A percentile compares a stretch with the other conserved stretches of the same genome.
Evolutionary conservation across 2,329 filamentous ascomycete genomes (phyloP).

Genomic region (Thermochaetoides dissita): DNA sequence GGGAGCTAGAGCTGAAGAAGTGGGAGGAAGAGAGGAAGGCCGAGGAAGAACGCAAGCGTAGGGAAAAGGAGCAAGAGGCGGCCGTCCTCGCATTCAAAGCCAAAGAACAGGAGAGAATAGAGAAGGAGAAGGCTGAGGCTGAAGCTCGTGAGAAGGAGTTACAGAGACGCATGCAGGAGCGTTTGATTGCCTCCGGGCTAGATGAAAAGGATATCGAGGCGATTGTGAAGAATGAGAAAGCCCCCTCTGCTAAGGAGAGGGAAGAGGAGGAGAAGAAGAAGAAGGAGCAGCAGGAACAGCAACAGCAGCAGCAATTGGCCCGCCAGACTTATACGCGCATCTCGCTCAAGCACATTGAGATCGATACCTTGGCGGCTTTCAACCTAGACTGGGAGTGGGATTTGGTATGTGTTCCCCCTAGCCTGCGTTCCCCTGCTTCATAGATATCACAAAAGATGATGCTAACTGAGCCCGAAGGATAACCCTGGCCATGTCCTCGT

Average conservation of each 20-base stretch:
- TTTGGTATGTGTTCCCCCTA: slow-evolving; percentile 26
- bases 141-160: slow-evolving; percentile 24
- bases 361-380: slow-evolving; percentile 44
- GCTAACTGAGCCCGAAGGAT: slow-evolving; percentile 18
- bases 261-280: slow-evolving; percentile 21
- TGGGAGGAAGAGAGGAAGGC: slow-evolving; percentile 15
- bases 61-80: slow-evolving; percentile 11
- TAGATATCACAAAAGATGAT: no score
- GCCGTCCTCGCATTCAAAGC: slow-evolving; percentile 12
- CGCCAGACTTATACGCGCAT: slow-evolving; percentile 48
- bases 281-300: slow-evolving; percentile 18
- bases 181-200: slow-evolving; percentile 43
- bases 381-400: slow-evolving; percentile 46
- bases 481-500: slow-evolving; percentile 60
- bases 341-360: slow-evolving; percentile 45
- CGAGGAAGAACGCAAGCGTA: slow-evolving; percentile 9
- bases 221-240: slow-evolving; percentile 35
- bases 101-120: slow-evolving; percentile 13
- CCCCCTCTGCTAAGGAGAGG: slow-evolving; percentile 23
- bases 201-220: slow-evolving; percentile 45
- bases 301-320: slow-evolving; percentile 15
- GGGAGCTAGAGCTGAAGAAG: slow-evolving; percentile 14
- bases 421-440: slow-evolving; percentile 8
- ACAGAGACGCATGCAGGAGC: slow-evolving; percentile 40
- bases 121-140: slow-evolving; percentile 13